A percentile compares a stretch with the other conserved stretches of the same genome.
Evolutionary conservation across 2,329 filamentous ascomycete species (phyloP).

Genomic region (Trichoderma sp.): DNA sequence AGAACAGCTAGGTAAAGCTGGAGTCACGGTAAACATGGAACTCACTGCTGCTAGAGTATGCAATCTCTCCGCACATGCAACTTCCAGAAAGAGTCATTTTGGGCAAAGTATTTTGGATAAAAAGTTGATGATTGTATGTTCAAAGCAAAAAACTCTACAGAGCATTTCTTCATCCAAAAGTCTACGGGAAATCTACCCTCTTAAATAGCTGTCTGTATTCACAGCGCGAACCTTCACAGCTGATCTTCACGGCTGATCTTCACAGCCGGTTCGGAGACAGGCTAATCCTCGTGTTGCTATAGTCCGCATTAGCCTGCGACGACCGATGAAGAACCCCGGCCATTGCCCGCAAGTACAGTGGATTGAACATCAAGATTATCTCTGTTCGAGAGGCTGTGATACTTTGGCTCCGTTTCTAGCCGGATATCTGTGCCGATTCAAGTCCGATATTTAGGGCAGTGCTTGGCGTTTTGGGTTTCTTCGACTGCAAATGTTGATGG

Average conservation of each 20-base stretch:
- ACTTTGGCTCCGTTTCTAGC: not conserved
- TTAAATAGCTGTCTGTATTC: not conserved
- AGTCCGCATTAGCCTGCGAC: not conserved
- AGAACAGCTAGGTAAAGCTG: no score
- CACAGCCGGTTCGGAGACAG: not conserved
- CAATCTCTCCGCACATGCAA: conserved; percentile 1
- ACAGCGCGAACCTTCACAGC: no score
- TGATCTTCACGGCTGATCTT: not conserved
- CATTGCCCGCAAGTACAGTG: not conserved
- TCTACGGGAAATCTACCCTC: not conserved
- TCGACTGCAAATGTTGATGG: not conserved
- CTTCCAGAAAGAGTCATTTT: conserved; percentile 1
- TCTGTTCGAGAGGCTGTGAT: not conserved
- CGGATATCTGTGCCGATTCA: not conserved
- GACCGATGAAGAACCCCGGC: not conserved
- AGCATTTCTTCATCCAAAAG: not conserved
- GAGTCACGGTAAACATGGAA: not conserved
- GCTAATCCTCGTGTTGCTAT: not conserved
- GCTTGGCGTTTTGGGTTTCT: not conserved
- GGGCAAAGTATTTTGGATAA: not conserved
- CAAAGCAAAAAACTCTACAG: not conserved
- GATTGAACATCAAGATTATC: not conserved
- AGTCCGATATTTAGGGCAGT: not conserved
- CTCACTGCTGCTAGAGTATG: conserved; percentile 1
- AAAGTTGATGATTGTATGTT: not conserved